Evolutionary conservation across 1,284 basidiomycete species (phyloP), one percentile per base, ranked within the genome.

Genomic region (Vanrija sp.): DNA sequence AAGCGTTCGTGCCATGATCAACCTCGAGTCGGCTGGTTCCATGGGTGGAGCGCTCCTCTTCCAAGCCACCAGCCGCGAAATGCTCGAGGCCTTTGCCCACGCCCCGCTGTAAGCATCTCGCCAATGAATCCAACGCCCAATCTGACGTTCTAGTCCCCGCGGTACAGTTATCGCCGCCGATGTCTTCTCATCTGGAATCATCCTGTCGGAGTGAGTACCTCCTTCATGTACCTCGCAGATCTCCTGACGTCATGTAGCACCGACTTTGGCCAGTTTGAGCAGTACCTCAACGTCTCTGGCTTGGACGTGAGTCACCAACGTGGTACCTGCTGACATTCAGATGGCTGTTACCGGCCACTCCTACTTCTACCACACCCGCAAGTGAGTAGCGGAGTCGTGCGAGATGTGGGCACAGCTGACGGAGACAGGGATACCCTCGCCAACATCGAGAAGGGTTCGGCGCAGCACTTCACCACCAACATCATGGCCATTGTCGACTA

Each of bases 131-230:
- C 23, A 25, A 16, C 3, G 42, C 53, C 48, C 23, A 57, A 25
- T 20, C 23, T 43, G 41, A 39, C n/a, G 15, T 19, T 49, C 0
- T 53, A 86, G 87, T 65, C 95, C 92, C 0, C 89, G 87, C 53
- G 96, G 92, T 1, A 94, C 91, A 0, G 84, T 97, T 53, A 82
- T 92, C 41, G 95, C 95, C 10, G 91, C 90, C 61, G 96, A 98
- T 58, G 83, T 98, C 25, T 98, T 98, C 76, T 85, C 85, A 47
- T 95, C 90, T 0, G 95, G 95, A 0, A 83, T 98, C 53, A 81
- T 98, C 47, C 78, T 96, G 44, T 93, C 88, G 10, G 92, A 96
- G 88, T 91, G 67, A 59, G 85, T 79, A 1, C 41, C 16, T 37
- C 22, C n/a, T 46, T 27, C 39, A 47, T n/a, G 39, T 45, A 36